Percentiles rank a stretch among this genome's conserved stretches.
Conservation (phyloP, 2,329 filamentous ascomycete species). For the Boeremia exigua region DNA sequence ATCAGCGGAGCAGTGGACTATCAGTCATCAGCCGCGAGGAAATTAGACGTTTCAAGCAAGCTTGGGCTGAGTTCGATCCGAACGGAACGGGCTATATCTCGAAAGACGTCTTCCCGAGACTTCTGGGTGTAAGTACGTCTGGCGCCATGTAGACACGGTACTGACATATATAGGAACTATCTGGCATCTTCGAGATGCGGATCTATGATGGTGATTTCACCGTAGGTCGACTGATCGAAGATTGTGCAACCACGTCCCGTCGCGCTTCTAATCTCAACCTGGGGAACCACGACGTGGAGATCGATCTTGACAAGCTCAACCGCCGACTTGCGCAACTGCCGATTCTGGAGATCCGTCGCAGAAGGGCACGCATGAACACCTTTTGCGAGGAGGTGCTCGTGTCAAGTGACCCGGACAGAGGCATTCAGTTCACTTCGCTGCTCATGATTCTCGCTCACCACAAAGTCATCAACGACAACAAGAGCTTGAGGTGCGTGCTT, state of each 20-base stretch:
- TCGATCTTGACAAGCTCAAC: constrained; percentile 80
- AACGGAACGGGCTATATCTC: constrained; percentile 89
- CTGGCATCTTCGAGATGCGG: constrained; percentile 95
- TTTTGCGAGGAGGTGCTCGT: constrained; percentile 98
- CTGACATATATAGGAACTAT: constrained; percentile 68
- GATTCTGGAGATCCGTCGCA: constrained; percentile 72
- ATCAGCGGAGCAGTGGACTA: constrained; percentile 93
- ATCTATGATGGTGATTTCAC: constrained; percentile 93
- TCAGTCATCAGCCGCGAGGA: constrained; percentile 91
- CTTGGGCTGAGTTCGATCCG: constrained; percentile 95
- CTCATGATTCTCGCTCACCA: constrained; percentile 97
- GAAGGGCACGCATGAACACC: constrained; percentile 82
- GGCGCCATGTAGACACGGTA: background rate
- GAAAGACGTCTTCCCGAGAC: constrained; percentile 84
- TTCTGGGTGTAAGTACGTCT: constrained; percentile 70
- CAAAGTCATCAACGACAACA: constrained; percentile 98
- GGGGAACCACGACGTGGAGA: constrained; percentile 48
- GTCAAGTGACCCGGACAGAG: constrained; percentile 84
- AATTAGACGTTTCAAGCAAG: constrained; percentile 95
- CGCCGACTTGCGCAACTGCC: constrained; percentile 76
- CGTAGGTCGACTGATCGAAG: constrained; percentile 83
- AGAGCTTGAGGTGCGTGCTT: constrained; percentile 74
- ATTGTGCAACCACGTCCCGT: constrained; percentile 69
- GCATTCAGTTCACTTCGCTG: constrained; percentile 89
- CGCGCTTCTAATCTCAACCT: constrained; percentile 57